Conservation (phyloP, 1,284 basidiomycete species). For the Ceratobasidium sp. region DNA sequence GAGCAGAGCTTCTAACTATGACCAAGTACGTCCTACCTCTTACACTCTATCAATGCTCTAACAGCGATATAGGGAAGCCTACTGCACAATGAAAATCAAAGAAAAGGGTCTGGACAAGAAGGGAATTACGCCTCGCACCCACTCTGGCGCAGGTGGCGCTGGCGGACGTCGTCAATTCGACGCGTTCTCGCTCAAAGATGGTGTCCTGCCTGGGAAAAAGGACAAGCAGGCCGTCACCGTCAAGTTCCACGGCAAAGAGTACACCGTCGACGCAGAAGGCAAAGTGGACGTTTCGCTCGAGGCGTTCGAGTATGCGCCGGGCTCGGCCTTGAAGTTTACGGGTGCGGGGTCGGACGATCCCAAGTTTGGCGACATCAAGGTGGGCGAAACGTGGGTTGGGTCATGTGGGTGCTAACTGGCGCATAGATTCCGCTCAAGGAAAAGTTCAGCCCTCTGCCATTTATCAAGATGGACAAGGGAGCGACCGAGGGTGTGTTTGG, state of each 20-base stretch:
- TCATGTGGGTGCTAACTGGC: no score
- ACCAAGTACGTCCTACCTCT: conserved; percentile 66
- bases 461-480: conserved; percentile 70
- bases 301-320: conserved; percentile 72
- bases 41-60: neutral
- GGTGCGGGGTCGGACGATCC: conserved; percentile 63
- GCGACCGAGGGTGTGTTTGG: conserved; percentile 56
- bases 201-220: conserved; percentile 43
- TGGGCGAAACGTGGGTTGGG: conserved; percentile 43
- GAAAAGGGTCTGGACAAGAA: conserved; percentile 81
- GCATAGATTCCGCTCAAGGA: conserved; percentile 79
- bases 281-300: conserved; percentile 62
- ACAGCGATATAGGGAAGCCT: conserved; percentile 69
- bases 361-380: conserved; percentile 76
- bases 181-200: conserved; percentile 83
- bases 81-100: conserved; percentile 97
- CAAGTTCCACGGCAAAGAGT: conserved; percentile 50
- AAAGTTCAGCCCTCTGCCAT: conserved; percentile 75
- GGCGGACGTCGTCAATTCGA: conserved; percentile 66
- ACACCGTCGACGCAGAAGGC: conserved; percentile 70
- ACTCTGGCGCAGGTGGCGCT: conserved; percentile 44
- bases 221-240: conserved; percentile 49
- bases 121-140: conserved; percentile 58
- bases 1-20: conserved; percentile 81
- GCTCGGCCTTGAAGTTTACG: conserved; percentile 77